Evolutionary conservation across 495 filamentous ascomycete genomes (phyloP).

Genomic region (Podospora fimiseda): DNA sequence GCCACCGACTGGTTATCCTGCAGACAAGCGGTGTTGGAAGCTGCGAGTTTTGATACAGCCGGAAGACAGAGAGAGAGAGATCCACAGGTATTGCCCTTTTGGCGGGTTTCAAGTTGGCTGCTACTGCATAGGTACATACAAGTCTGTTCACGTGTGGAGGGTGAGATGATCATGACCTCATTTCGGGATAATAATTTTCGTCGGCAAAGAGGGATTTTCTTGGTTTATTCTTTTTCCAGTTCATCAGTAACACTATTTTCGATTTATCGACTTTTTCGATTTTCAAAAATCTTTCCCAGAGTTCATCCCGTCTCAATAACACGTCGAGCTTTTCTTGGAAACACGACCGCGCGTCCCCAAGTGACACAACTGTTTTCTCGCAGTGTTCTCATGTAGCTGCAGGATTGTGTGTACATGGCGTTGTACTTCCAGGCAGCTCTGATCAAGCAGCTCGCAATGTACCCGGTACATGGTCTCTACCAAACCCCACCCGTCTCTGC

Average conservation of each 20-base stretch:
- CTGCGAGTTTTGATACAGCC: neutral
- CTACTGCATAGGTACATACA: neutral
- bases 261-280: too few species aligned
- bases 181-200: conserved; percentile 9
- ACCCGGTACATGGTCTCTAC: neutral
- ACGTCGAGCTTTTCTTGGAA: neutral
- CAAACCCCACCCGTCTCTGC: neutral
- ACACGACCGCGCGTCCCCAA: neutral
- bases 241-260: too few species aligned
- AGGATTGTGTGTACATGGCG: too few species aligned
- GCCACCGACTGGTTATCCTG: too few species aligned
- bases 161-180: conserved; percentile 5
- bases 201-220: neutral
- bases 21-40: neutral
- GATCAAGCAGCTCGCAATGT: neutral
- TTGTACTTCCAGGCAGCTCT: neutral
- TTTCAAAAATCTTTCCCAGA: neutral
- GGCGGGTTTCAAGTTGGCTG: neutral
- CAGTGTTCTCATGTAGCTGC: neutral
- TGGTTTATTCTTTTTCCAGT: neutral
- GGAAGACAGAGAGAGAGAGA: neutral
- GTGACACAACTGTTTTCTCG: neutral
- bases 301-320: neutral
- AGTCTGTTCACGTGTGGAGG: neutral
- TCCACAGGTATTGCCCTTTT: neutral